Conservation (phyloP, 139 green algal genomes). For the Marvania coccoides region DNA sequence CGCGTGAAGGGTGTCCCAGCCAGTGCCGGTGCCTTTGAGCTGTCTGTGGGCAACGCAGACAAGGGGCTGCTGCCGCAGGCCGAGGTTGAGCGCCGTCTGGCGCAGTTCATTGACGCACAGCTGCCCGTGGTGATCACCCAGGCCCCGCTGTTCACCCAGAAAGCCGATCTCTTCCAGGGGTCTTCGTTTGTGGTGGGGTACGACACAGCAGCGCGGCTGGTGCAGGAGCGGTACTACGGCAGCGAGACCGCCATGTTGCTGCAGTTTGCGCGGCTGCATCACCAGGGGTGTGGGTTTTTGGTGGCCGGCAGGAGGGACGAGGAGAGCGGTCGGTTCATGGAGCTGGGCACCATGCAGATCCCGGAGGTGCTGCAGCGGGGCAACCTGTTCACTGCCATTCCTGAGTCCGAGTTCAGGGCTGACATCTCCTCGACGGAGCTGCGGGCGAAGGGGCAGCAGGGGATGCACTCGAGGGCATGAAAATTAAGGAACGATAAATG, state of each 20-base stretch:
- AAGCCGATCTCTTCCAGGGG: slow-evolving; percentile 59
- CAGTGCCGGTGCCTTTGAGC: slow-evolving; percentile 56
- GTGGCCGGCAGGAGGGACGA: slow-evolving; percentile 56
- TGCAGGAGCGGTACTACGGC: slow-evolving; percentile 72
- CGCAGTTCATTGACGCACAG: slow-evolving; percentile 58
- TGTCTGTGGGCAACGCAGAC: slow-evolving; percentile 84
- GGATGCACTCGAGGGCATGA: too few species aligned
- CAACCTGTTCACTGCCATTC: slow-evolving; percentile 52
- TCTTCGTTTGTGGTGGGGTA: slow-evolving; percentile 70
- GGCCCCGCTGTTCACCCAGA: slow-evolving; percentile 68
- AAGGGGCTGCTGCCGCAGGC: slow-evolving; percentile 65
- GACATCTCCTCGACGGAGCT: slow-evolving; percentile 75
- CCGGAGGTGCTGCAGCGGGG: slow-evolving; percentile 31
- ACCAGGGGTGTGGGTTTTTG: slow-evolving; percentile 52
- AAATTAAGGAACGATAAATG: too few species aligned
- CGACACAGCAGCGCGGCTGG: slow-evolving; percentile 69
- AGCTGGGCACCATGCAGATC: slow-evolving; percentile 50
- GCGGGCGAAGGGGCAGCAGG: slow-evolving; percentile 10
- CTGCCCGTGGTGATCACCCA: slow-evolving; percentile 66
- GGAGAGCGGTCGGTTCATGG: slow-evolving; percentile 34
- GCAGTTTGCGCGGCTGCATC: slow-evolving; percentile 33
- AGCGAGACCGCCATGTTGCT: slow-evolving; percentile 49
- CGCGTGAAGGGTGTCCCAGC: neutral
- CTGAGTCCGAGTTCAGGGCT: slow-evolving; percentile 46
- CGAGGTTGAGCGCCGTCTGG: slow-evolving; percentile 53